These are phyloP conservation scores for Nakazawaea wyomingensis DNA, from an alignment of 805 yeast species.

Conservation along the genomic window DNA sequence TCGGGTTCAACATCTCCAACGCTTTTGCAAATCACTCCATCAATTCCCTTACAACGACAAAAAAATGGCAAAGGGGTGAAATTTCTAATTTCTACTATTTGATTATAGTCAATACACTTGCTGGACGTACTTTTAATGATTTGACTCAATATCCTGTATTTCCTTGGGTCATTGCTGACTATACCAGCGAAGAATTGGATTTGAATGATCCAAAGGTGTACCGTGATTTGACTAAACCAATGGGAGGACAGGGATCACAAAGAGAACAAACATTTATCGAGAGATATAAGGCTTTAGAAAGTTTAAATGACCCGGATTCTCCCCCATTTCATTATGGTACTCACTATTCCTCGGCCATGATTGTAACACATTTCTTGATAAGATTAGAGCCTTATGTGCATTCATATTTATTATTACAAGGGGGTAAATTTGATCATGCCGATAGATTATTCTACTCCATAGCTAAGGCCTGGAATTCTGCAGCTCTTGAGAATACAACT, in stretches of 20 bases:
- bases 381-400: conserved; percentile 78
- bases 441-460: conserved; percentile 75
- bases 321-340: conserved; percentile 92
- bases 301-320: conserved; percentile 50
- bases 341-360: conserved; percentile 92
- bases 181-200: conserved; percentile 66
- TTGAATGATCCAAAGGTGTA: conserved; percentile 54
- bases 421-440: conserved; percentile 86
- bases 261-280: conserved; percentile 64
- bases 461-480: conserved; percentile 75
- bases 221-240: conserved; percentile 79
- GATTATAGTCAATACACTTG: conserved; percentile 74
- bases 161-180: conserved; percentile 88
- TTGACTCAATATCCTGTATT: conserved; percentile 87
- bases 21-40: conserved; percentile 33
- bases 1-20: conserved; percentile 27
- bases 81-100: conserved; percentile 80
- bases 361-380: conserved; percentile 75
- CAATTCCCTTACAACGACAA: conserved; percentile 46
- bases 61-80: conserved; percentile 71
- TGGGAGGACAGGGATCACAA: conserved; percentile 76
- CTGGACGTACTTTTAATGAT: conserved; percentile 87
- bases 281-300: conserved; percentile 63
- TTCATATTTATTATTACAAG: conserved; percentile 73
- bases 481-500: conserved; percentile 73